Evolutionary conservation across 192 early-diverging fungal genomes (phyloP).

Genomic region (Entrophospora sp.): DNA sequence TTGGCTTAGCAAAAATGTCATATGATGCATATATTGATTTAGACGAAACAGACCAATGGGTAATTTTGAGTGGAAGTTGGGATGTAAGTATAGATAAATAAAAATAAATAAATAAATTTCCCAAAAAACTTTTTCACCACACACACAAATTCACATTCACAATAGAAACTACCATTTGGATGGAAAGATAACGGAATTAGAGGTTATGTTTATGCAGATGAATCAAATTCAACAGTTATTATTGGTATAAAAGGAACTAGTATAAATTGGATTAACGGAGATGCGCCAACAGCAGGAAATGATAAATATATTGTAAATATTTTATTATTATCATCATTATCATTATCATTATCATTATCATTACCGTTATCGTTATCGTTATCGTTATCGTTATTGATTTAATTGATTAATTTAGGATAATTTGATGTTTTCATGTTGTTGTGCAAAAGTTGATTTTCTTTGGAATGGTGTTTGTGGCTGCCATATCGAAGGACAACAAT

Average conservation of each 20-base stretch:
- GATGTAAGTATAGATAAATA: constrained; percentile 39
- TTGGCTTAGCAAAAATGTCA: constrained; percentile 68
- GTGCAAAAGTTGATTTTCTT: constrained; percentile 73
- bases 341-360: too few species aligned
- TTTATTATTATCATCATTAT: background rate
- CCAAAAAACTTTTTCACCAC: too few species aligned
- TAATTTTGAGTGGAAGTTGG: constrained; percentile 56
- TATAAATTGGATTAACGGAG: constrained; percentile 32
- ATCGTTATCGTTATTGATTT: too few species aligned
- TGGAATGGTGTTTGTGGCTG: constrained; percentile 89
- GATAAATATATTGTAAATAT: constrained; percentile 62
- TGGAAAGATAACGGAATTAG: constrained; percentile 61
- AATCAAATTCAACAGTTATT: constrained; percentile 53
- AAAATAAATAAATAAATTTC: background rate
- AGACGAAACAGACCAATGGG: constrained; percentile 45
- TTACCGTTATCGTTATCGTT: too few species aligned
- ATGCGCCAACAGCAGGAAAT: constrained; percentile 53
- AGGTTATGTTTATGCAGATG: constrained; percentile 76
- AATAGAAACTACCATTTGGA: constrained; percentile 51
- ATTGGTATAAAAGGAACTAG: constrained; percentile 82
- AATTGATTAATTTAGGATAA: constrained; percentile 76
- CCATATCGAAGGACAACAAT: constrained; percentile 47
- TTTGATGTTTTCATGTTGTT: constrained; percentile 94
- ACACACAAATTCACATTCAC: too few species aligned
- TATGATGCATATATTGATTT: constrained; percentile 71